phyloP scores from a whole-genome alignment of 2,329 filamentous ascomycete species.

The Exophiala mesophila region DNA sequence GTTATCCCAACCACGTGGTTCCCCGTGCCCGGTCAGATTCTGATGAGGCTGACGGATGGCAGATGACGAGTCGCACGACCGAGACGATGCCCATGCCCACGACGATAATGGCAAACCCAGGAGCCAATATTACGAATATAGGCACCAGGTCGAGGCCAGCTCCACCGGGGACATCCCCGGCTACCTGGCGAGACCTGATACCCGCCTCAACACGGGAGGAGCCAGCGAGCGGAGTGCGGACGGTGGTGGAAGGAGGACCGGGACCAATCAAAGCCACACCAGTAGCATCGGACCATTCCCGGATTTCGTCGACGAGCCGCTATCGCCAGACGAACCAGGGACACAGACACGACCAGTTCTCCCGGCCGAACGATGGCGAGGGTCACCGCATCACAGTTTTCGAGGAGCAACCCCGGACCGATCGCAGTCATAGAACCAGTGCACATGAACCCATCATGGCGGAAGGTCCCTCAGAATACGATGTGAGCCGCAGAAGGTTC shows the following conservation, averaged over 20 bases:
- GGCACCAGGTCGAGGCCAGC: slow-evolving; percentile 11
- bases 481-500: slow-evolving; percentile 17
- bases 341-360: slow-evolving; percentile 10
- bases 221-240: slow-evolving; percentile 12
- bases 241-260: slow-evolving; percentile 14
- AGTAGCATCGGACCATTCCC: slow-evolving; percentile 23
- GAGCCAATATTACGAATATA: slow-evolving; percentile 1
- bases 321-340: background rate
- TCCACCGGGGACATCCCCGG: slow-evolving; percentile 15
- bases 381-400: slow-evolving; percentile 15
- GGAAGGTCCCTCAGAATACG: slow-evolving; percentile 11
- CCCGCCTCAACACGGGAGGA: slow-evolving; percentile 12
- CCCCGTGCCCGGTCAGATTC: slow-evolving; percentile 20
- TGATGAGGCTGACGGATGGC: slow-evolving; percentile 27
- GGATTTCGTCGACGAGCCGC: slow-evolving; percentile 22
- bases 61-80: slow-evolving; percentile 21
- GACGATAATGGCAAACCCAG: background rate
- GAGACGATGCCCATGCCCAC: slow-evolving; percentile 4
- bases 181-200: slow-evolving; percentile 11
- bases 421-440: slow-evolving; percentile 2
- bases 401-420: slow-evolving; percentile 8
- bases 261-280: slow-evolving; percentile 17
- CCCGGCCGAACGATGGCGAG: slow-evolving; percentile 7
- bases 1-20: slow-evolving; percentile 19
- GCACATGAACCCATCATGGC: background rate